phyloP scores from a whole-genome alignment of 2,329 filamentous ascomycete species.

The Fusarium denticulatum region DNA sequence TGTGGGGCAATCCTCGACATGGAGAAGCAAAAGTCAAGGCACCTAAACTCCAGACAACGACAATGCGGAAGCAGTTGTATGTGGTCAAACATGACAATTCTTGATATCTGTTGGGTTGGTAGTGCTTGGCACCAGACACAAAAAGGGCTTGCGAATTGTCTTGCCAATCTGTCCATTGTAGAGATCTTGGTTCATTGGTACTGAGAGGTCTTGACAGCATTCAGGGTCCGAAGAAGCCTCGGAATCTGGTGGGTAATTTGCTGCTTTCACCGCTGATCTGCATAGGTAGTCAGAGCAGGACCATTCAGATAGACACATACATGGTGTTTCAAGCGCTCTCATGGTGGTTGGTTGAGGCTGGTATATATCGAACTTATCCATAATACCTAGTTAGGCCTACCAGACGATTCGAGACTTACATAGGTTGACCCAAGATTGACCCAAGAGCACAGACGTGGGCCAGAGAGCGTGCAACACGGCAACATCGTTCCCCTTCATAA shows the following conservation, averaged over 20 bases:
- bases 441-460: slow-evolving; percentile 12
- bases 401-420: slow-evolving; percentile 2
- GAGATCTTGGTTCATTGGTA: background rate
- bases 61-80: background rate
- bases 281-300: background rate
- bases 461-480: background rate
- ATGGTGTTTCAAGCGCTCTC: background rate
- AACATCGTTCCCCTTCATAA: background rate
- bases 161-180: background rate
- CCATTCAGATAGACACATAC: background rate
- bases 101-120: background rate
- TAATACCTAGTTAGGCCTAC: background rate
- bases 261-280: slow-evolving; percentile 12
- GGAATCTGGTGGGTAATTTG: background rate
- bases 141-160: background rate
- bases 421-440: slow-evolving; percentile 5
- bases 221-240: background rate
- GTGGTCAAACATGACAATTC: background rate
- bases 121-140: background rate
- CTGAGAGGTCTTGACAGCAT: background rate
- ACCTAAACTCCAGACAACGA: background rate
- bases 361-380: background rate
- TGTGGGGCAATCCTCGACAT: background rate
- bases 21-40: background rate
- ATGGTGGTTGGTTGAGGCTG: slow-evolving; percentile 10